phyloP scores from a whole-genome alignment of 2,329 filamentous ascomycete genomes.

The Fusarium nurragi region DNA sequence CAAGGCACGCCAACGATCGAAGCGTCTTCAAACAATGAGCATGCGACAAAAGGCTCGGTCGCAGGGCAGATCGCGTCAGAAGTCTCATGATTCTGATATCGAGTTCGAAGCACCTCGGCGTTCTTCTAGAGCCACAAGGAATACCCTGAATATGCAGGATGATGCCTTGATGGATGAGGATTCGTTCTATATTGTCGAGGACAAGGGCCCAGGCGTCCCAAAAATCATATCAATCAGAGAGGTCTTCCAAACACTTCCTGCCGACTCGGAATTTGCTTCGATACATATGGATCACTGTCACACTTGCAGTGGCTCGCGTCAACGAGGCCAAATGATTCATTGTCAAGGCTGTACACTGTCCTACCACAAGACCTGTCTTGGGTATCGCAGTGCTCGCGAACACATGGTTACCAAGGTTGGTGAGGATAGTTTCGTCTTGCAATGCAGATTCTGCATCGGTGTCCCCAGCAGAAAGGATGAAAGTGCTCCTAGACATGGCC shows the following conservation, averaged over 20 bases:
- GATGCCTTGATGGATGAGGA: conserved; percentile 68
- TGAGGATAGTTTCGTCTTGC: conserved; percentile 81
- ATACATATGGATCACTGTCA: conserved; percentile 78
- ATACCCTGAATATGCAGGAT: conserved; percentile 60
- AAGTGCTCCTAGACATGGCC: conserved; percentile 73
- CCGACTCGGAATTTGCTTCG: conserved; percentile 72
- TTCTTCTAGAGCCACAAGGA: conserved; percentile 58
- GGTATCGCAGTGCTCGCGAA: conserved; percentile 76
- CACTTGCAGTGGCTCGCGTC: conserved; percentile 64
- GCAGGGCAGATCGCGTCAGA: conserved; percentile 20
- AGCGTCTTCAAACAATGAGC: conserved; percentile 32
- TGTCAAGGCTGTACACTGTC: conserved; percentile 91
- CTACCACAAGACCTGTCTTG: conserved; percentile 86
- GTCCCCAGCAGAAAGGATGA: conserved; percentile 73
- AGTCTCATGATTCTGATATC: conserved; percentile 56
- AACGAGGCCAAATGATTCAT: conserved; percentile 75
- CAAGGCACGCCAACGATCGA: conserved; percentile 36
- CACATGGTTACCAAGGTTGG: conserved; percentile 89
- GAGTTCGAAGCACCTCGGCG: conserved; percentile 63
- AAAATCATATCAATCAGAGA: conserved; percentile 76
- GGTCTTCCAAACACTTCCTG: conserved; percentile 70
- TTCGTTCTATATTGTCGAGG: conserved; percentile 60
- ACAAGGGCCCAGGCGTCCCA: conserved; percentile 55
- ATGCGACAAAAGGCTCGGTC: conserved; percentile 13
- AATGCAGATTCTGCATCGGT: conserved; percentile 87